These are phyloP conservation scores for Linaria vulgaris DNA, from an alignment of 257 asterid genomes.

Conservation along the genomic window DNA sequence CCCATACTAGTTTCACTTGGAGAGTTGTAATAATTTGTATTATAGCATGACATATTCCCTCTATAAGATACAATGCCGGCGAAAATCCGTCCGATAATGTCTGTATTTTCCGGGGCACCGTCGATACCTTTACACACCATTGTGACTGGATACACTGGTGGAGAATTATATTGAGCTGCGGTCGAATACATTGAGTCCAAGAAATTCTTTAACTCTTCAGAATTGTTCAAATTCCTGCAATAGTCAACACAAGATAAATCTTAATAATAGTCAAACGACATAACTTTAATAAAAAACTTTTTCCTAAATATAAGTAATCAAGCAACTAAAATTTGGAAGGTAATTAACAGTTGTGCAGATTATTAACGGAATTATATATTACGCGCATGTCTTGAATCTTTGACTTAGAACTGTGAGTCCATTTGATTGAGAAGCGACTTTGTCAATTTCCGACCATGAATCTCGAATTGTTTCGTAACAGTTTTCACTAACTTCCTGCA, in stretches of 20 bases:
- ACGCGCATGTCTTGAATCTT: constrained; percentile 71
- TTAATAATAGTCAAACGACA: too few relatives aligned
- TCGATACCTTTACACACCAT: constrained; percentile 58
- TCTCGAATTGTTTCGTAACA: constrained; percentile 50
- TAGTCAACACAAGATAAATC: not conserved
- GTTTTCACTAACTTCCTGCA: constrained; percentile 53
- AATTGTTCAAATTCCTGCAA: constrained; percentile 39
- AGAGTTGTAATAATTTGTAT: not conserved
- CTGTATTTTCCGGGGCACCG: constrained; percentile 34
- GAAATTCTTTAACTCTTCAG: constrained; percentile 40
- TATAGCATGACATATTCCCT: constrained; percentile 35
- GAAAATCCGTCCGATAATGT: constrained; percentile 42
- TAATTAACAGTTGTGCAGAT: too few relatives aligned
- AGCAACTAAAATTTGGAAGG: too few relatives aligned
- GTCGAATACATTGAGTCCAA: constrained; percentile 34
- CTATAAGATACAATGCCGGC: constrained; percentile 42
- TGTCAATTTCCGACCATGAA: constrained; percentile 75
- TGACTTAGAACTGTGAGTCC: constrained; percentile 55
- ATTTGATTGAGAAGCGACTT: constrained; percentile 41
- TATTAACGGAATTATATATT: too few relatives aligned
- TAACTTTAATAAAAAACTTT: too few relatives aligned
- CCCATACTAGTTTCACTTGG: constrained; percentile 38
- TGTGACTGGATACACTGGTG: constrained; percentile 44
- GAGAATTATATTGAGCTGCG: constrained; percentile 61
- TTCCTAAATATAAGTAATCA: too few relatives aligned